Base-by-base conservation (phyloP, 2,329 filamentous ascomycete species). In the Colletotrichum lini region DNA sequence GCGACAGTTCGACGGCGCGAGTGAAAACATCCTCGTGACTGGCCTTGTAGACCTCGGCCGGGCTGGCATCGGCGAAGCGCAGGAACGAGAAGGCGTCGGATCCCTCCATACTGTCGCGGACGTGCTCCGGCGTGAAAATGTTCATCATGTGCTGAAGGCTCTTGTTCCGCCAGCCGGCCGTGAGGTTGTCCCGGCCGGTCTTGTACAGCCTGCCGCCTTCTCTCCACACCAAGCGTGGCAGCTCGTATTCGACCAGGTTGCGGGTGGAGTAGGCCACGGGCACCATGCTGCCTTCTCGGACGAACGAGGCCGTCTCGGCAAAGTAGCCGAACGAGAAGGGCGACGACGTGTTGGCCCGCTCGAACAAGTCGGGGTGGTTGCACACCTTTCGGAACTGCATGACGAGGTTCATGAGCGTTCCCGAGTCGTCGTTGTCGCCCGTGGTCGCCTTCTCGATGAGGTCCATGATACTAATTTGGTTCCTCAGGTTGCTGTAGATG, bases 361-460 rank as follows among this genome's bases (percentile, higher is more conserved):
- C 95, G 76, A 99, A 99, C 44, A 99, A 84, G 82, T 99, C 96
- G 0, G 96, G 96, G 80, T 99, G 96, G 79, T 99, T 99, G 85
- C 96, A 99, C 68, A 99, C 96, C 84, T 99, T 99, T 77, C 96
- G 91, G 89, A 99, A 99, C 83, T 99, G 96, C 96, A 99, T 99
- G 74, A 99, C 96, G 74, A 99, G 87, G 82, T 99, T 99, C 96
- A 99, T 98, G 77, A 99, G 84, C 1, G 96, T 98, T 50, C 96
- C 95, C 45, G 94, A 97, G 79, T 98, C 96, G 77, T 96, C 92
- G 60, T 98, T 96, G 77, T 98, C 95, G 45, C 96, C 96, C 76
- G 96, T 89, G 2, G 96, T 96, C 1, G 94, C 95, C 87, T 98
- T 98, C 82, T 99, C 96, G 66, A 99, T 97, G 21, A 99, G 91